A percentile compares a stretch with the other conserved stretches of the same genome.
phyloP scores from a whole-genome alignment of 2,329 filamentous ascomycete genomes.

The Diaporthe sp. region DNA sequence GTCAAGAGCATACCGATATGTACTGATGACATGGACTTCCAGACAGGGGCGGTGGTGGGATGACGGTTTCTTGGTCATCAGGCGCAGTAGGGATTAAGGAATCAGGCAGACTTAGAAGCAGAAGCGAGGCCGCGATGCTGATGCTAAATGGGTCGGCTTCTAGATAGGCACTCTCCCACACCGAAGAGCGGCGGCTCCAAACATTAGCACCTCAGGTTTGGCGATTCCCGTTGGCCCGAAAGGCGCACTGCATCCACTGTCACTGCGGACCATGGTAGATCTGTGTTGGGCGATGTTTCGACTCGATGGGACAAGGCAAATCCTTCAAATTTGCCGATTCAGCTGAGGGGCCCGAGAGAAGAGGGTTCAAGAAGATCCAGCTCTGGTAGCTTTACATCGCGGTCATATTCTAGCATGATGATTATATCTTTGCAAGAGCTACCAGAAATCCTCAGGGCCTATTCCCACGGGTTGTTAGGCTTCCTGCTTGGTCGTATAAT shows the following conservation, averaged over 20 bases:
- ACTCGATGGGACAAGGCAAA: not conserved
- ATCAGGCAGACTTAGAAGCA: not conserved
- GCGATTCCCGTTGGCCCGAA: not conserved
- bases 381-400: no score
- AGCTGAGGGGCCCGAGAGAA: not conserved
- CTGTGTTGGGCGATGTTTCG: not conserved
- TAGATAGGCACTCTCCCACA: not conserved
- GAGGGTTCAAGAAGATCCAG: no score
- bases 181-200: not conserved
- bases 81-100: not conserved
- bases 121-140: no score
- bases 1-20: not conserved
- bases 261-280: not conserved
- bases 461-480: no score
- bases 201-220: not conserved
- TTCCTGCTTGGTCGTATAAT: not conserved
- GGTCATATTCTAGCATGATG: not conserved
- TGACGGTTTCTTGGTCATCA: not conserved
- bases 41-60: no score
- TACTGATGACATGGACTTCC: not conserved
- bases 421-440: not conserved
- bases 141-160: not conserved
- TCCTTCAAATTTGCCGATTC: not conserved
- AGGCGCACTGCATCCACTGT: not conserved
- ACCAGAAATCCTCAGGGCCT: no score